Conservation (phyloP, 148 eudicot genomes). For the Nepenthes mirabilis region DNA sequence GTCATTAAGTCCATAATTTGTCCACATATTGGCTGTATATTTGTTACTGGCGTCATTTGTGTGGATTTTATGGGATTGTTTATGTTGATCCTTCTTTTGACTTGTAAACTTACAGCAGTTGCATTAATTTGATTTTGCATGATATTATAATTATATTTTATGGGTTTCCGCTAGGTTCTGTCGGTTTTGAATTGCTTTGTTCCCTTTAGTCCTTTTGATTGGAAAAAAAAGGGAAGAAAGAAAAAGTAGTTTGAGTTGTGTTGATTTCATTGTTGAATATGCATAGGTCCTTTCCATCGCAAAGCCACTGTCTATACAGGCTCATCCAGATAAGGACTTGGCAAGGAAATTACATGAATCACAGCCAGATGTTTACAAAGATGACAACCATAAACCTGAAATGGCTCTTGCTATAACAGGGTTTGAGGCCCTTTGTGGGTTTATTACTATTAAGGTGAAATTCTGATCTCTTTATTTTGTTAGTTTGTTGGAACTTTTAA, state of each 20-base stretch:
- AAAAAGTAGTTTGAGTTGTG: neutral
- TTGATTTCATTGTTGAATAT: neutral
- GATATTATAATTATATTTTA: too few relatives aligned
- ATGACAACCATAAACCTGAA: conserved; percentile 87
- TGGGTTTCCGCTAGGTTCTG: too few relatives aligned
- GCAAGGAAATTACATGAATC: conserved; percentile 46
- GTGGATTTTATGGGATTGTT: too few relatives aligned
- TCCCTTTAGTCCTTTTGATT: too few relatives aligned
- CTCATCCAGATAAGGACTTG: conserved; percentile 76
- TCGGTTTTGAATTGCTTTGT: too few relatives aligned
- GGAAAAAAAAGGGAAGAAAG: too few relatives aligned
- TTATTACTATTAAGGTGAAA: conserved; percentile 52
- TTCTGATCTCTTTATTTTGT: neutral
- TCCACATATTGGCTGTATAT: too few relatives aligned
- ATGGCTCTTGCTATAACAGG: conserved; percentile 88
- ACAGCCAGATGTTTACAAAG: conserved; percentile 53
- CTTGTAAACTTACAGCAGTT: too few relatives aligned
- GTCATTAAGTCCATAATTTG: too few relatives aligned
- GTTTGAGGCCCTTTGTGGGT: conserved; percentile 86
- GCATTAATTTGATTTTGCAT: too few relatives aligned
- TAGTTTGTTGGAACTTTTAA: neutral
- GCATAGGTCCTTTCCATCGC: conserved; percentile 68
- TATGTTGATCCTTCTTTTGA: too few relatives aligned
- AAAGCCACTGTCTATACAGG: conserved; percentile 78
- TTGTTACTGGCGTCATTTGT: too few relatives aligned